Evolutionary conservation across 1,139 yeast species (phyloP), one percentile per base, ranked within the genome.

Genomic region (Nakaseomyces glabratus): DNA sequence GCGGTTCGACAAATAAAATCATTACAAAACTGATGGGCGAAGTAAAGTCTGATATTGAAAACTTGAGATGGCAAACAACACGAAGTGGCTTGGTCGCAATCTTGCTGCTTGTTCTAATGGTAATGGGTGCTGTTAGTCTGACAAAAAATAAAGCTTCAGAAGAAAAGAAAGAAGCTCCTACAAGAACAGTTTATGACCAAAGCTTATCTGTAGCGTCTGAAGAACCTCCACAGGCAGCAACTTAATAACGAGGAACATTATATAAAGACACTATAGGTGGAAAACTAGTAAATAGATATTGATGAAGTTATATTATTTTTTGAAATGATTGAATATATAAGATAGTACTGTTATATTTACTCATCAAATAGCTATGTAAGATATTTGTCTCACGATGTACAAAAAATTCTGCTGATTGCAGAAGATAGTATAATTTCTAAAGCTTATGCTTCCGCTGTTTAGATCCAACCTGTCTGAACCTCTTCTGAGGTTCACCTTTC

Each of bases 61-160:
- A 79, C 41, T 67, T 88, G 43, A 67, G 97, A 49, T 90, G 98
- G 98, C 88, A 85, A 55, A 75, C 90, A 30, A 86, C 96, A 4
- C 68, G 96, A 39, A 74, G 93, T 59, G 96, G 97, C 1, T 40
- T 63, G 12, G 46, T 60, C 33, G 65, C 66, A 1, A 56, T 63
- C 18, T 41, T 60, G 1, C 50, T 55, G 1, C 37, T 73, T 41
- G 76, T 74, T 2, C 62, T 66, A 28, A 58, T 65, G 16, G 61
- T 73, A 11, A 57, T 75, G 50, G 65, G 69, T 35, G 71, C 72
- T 28, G 69, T 72, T 35, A 65, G 69, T 14, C 47, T 65, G 12
- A 59, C 69, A 8, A 63, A 62, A 41, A 61, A 55, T 28, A 45
- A 57, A 10, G 47, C 6, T 7, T 5, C 49, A 33, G 46, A 57